Conservation (phyloP, 225 moss, liverwort and hornwort species). For the Marchantia polymorpha region DNA sequence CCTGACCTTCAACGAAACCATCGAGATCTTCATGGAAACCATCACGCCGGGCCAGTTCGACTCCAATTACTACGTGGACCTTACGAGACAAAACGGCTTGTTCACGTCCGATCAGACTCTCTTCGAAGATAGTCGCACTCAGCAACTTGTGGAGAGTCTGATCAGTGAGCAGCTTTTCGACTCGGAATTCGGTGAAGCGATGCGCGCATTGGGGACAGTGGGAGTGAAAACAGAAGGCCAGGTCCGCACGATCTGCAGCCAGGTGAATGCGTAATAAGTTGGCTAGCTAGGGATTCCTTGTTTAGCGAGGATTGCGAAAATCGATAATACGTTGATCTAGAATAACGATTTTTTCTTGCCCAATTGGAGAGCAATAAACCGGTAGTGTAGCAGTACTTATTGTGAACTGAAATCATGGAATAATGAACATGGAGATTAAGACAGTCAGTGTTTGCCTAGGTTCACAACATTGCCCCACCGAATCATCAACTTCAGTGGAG, state of each 20-base stretch:
- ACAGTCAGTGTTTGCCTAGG: too few species aligned
- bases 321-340: too few species aligned
- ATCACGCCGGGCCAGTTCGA: neutral
- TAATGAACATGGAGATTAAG: too few species aligned
- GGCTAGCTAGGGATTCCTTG: too few species aligned
- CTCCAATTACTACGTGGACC: neutral
- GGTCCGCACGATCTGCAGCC: neutral
- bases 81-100: neutral
- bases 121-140: neutral
- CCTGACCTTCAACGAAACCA: neutral
- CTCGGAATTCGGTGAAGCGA: neutral
- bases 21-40: neutral
- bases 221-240: too few species aligned
- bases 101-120: conserved; percentile 13
- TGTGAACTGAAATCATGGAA: too few species aligned
- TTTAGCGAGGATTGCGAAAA: too few species aligned
- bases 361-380: too few species aligned
- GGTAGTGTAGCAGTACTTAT: too few species aligned
- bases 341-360: too few species aligned
- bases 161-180: neutral
- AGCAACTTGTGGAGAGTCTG: neutral
- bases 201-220: conserved; percentile 6
- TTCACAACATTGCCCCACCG: too few species aligned
- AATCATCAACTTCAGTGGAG: too few species aligned
- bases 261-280: neutral